Evolutionary conservation across 1,284 basidiomycete genomes (phyloP).

Genomic region (Schizophyllum amplum): DNA sequence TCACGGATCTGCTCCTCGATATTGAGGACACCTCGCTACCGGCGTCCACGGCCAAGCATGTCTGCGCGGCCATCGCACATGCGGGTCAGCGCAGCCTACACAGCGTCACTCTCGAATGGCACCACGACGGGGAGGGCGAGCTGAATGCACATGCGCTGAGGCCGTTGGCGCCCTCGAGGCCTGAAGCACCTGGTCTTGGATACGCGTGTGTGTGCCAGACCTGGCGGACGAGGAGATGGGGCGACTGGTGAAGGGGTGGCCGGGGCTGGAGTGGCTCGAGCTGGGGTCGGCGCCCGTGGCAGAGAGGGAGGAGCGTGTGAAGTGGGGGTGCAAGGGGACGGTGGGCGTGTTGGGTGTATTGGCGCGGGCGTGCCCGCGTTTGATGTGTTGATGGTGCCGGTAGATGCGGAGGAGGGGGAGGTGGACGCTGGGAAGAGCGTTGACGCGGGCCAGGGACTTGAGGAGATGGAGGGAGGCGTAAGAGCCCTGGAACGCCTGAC

Average conservation of each 20-base stretch:
- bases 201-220: neutral
- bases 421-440: neutral
- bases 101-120: neutral
- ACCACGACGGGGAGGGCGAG: neutral
- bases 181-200: neutral
- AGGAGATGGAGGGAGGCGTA: no score
- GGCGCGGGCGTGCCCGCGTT: neutral
- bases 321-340: neutral
- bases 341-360: neutral
- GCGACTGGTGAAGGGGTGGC: neutral
- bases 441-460: no score
- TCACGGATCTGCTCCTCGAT: neutral
- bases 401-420: neutral
- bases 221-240: neutral
- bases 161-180: neutral
- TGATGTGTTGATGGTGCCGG: neutral
- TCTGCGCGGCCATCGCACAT: neutral
- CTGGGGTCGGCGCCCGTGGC: neutral
- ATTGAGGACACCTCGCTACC: neutral
- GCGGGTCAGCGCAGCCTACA: neutral
- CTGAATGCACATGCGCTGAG: neutral
- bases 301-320: neutral
- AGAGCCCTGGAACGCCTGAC: slow-evolving; percentile 13
- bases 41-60: neutral
- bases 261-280: neutral